Base-by-base conservation (phyloP, 768 basidiomycete species). In the Amanita inopinata region DNA sequence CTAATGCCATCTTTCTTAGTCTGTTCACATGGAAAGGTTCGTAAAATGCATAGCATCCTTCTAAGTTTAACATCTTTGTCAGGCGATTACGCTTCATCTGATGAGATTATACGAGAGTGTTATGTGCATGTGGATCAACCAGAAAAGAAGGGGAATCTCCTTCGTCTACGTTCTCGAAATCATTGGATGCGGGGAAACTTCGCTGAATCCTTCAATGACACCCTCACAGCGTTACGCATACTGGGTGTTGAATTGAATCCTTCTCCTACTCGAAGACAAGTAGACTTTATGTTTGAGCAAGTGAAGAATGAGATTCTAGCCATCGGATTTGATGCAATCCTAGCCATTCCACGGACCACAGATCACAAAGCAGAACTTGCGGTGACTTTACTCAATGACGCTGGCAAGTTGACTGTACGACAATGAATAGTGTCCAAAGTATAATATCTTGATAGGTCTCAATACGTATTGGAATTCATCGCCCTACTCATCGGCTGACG, bases 401-500 rank as follows among this genome's bases (percentile, higher is more conserved):
- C 81, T 15, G 78, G 80, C 74, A 47, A 30, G 62, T 50, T 7
- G 22, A 20, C 12, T 23, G 33, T 8, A 28, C 8, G 45, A 15
- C 25, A 8, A 10, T 20, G 25, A 17, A 12, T 44, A 19, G 9
- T 19, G 15, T 38, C 30, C 45, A 12, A 10, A 15, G 34, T 38
- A 12, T 34, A 22, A 12, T 40, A 11, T 8, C 22, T 22, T 33
- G 10, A 39, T 37, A 80, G 79, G 78, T 3, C 72, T 74, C 20
- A 79, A 80, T 55, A 80, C 82, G 8, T 83, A 83, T 51, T 84
- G 82, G 82, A 79, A 73, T 49, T 66, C 72, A 9, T 64, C 67
- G 1, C 60, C 69, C 7, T 68, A 69, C 40, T 70, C 71, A 1
- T 76, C 81, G 50, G 61, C 69, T 7, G 80, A 80, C 55, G 61